phyloP scores from a whole-genome alignment of 352 stramenopile genomes.

The Phytophthora cactorum region DNA sequence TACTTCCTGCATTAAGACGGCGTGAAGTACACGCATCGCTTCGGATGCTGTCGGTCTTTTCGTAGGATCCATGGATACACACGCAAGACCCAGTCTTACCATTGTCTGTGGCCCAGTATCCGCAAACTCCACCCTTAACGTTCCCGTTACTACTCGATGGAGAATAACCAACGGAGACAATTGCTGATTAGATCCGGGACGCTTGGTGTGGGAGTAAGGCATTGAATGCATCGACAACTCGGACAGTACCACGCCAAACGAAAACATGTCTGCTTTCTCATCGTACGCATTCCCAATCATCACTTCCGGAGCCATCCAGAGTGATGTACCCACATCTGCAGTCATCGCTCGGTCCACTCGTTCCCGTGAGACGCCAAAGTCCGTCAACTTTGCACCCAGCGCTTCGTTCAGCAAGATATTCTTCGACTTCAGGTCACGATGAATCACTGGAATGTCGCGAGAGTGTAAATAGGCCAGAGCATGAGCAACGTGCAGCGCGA shows the following conservation, averaged over 20 bases:
- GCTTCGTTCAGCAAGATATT: neutral
- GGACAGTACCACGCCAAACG: slow-evolving; percentile 36
- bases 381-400: neutral
- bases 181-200: neutral
- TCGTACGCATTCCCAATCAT: slow-evolving; percentile 35
- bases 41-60: neutral
- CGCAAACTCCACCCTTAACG: neutral
- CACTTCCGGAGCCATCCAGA: slow-evolving; percentile 6
- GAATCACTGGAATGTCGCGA: slow-evolving; percentile 9
- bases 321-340: neutral
- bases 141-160: neutral
- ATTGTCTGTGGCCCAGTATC: neutral
- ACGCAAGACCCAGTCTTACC: neutral
- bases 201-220: neutral
- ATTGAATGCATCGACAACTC: neutral
- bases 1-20: neutral
- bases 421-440: neutral
- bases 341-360: neutral
- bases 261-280: slow-evolving; percentile 38
- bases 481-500: slow-evolving; percentile 43
- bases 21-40: neutral
- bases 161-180: neutral
- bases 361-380: neutral
- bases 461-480: slow-evolving; percentile 55
- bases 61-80: neutral